Conservation (phyloP, 257 asterid species). For the Datura wrightii region DNA sequence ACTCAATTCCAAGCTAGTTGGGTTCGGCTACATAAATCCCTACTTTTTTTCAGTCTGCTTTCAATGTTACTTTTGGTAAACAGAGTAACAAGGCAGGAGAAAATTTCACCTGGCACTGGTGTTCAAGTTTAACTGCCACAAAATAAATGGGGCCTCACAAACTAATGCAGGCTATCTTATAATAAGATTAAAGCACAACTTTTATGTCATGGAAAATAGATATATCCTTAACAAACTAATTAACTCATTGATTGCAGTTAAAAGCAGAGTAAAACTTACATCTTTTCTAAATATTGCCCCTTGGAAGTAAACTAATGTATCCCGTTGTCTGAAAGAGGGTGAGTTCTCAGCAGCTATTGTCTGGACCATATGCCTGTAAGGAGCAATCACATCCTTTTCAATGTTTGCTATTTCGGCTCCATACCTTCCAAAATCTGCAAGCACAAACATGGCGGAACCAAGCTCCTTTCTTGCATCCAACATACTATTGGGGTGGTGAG, state of each 20-base stretch:
- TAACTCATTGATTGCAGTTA: slow-evolving; percentile 16
- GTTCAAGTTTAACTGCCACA: neutral
- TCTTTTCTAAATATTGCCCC: slow-evolving; percentile 87
- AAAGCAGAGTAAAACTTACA: slow-evolving; percentile 52
- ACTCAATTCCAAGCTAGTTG: neutral
- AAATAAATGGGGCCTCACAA: neutral
- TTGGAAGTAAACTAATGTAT: slow-evolving; percentile 65
- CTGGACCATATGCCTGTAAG: slow-evolving; percentile 85
- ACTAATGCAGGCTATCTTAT: neutral
- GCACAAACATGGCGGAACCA: slow-evolving; percentile 69
- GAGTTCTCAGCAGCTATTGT: slow-evolving; percentile 48
- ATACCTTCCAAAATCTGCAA: slow-evolving; percentile 84
- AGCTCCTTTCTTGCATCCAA: slow-evolving; percentile 61
- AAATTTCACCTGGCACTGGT: neutral
- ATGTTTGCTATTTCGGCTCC: slow-evolving; percentile 61
- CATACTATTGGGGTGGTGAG: slow-evolving; percentile 89
- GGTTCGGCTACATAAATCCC: neutral
- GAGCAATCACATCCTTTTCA: slow-evolving; percentile 82
- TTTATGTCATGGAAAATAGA: neutral
- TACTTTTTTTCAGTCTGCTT: neutral
- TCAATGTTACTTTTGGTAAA: too few species aligned
- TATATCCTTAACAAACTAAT: neutral
- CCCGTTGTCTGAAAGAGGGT: slow-evolving; percentile 53
- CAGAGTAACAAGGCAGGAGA: neutral
- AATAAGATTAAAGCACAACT: neutral